Conservation (phyloP, 2,329 filamentous ascomycete genomes). For the Diaporthe sp. region DNA sequence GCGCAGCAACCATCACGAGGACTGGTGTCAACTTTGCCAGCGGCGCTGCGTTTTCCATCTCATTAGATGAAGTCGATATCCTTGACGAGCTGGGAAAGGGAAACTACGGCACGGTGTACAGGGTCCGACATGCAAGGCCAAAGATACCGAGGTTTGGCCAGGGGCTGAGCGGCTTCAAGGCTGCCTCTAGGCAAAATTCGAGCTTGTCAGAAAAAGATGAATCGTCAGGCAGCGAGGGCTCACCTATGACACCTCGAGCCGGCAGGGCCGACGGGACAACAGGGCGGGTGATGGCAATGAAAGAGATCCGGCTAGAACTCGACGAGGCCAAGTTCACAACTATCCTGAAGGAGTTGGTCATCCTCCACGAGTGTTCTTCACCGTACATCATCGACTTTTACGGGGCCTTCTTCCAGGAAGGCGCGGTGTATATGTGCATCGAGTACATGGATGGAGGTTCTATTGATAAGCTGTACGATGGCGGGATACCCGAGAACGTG, state of each 20-base stretch:
- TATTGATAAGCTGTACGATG: slow-evolving; percentile 93
- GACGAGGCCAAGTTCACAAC: slow-evolving; percentile 97
- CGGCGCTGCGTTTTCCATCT: slow-evolving; percentile 92
- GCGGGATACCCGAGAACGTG: slow-evolving; percentile 90
- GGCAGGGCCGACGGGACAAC: slow-evolving; percentile 61
- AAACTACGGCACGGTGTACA: slow-evolving; percentile 98
- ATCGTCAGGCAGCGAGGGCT: slow-evolving; percentile 46
- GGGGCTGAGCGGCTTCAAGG: slow-evolving; percentile 65
- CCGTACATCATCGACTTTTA: slow-evolving; percentile 99
- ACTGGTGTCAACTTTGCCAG: slow-evolving; percentile 93
- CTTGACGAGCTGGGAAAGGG: slow-evolving; percentile 95
- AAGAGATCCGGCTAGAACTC: slow-evolving; percentile 94
- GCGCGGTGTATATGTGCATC: slow-evolving; percentile 98
- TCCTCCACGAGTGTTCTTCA: slow-evolving; percentile 93
- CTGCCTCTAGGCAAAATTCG: slow-evolving; percentile 52
- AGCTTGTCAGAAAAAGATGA: slow-evolving; percentile 51
- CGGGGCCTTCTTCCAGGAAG: slow-evolving; percentile 98
- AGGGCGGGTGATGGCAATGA: slow-evolving; percentile 97
- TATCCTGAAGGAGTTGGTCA: slow-evolving; percentile 97
- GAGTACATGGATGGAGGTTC: slow-evolving; percentile 99
- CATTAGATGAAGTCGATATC: slow-evolving; percentile 93
- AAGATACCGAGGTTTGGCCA: slow-evolving; percentile 69
- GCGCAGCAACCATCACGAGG: slow-evolving; percentile 89
- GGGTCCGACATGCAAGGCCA: slow-evolving; percentile 86
- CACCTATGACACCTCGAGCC: slow-evolving; percentile 43